Conservation (phyloP, 176 grass and related monocot genomes). For the Rhynchospora breviuscula region DNA sequence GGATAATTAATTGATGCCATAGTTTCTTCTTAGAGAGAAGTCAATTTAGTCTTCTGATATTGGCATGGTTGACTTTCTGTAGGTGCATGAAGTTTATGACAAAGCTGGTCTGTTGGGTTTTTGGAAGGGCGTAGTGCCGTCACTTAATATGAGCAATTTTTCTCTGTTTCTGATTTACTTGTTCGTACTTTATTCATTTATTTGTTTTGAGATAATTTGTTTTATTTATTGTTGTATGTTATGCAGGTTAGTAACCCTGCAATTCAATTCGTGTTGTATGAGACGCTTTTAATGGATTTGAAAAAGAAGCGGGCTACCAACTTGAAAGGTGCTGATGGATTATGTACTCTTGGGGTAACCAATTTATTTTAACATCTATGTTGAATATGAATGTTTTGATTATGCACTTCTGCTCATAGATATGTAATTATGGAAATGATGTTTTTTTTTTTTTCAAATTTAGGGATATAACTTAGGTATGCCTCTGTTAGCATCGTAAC, state of each 20-base stretch:
- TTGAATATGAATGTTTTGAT: no score
- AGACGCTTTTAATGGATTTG: slow-evolving; percentile 76
- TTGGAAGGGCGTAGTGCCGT: slow-evolving; percentile 91
- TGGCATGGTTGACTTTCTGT: slow-evolving; percentile 16
- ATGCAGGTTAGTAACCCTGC: slow-evolving; percentile 62
- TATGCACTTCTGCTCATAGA: no score
- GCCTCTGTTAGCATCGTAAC: no score
- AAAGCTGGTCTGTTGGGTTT: slow-evolving; percentile 79
- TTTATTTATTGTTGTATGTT: slow-evolving; percentile 14
- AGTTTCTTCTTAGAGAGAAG: neutral
- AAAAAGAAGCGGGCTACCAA: slow-evolving; percentile 62
- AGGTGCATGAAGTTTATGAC: slow-evolving; percentile 71
- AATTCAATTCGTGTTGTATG: slow-evolving; percentile 84
- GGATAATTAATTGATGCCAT: neutral
- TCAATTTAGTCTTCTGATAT: neutral
- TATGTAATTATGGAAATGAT: no score
- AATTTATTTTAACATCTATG: neutral
- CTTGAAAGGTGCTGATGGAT: slow-evolving; percentile 62
- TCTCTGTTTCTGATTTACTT: neutral
- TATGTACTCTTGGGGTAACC: slow-evolving; percentile 65
- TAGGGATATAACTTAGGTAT: no score
- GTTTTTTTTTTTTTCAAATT: no score
- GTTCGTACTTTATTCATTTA: no score
- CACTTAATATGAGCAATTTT: slow-evolving; percentile 82
- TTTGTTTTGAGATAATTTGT: neutral